Evolutionary conservation across 2,329 filamentous ascomycete genomes (phyloP).

Genomic region (Penicillium sp.): DNA sequence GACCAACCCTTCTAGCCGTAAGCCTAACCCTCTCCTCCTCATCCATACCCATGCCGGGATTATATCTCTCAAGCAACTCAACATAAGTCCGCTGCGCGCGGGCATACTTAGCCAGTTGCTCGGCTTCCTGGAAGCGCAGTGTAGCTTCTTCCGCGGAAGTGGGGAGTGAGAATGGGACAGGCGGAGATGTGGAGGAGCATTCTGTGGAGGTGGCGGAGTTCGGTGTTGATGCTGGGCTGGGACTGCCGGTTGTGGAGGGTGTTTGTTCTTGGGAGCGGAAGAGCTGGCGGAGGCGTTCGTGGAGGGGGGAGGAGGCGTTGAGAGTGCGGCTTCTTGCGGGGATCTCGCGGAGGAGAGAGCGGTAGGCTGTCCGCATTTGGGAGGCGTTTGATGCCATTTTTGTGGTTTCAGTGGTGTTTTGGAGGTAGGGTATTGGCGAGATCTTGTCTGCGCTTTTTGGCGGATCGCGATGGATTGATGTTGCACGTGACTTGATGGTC

Average conservation of each 20-base stretch:
- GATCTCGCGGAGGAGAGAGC: conserved; percentile 83
- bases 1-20: conserved; percentile 82
- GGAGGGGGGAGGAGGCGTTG: conserved; percentile 66
- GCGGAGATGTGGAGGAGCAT: neutral
- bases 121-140: conserved; percentile 54
- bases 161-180: conserved; percentile 15
- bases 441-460: neutral
- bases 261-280: conserved; percentile 50
- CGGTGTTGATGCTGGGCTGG: conserved; percentile 26
- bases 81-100: conserved; percentile 83
- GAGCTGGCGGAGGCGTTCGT: conserved; percentile 65
- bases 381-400: conserved; percentile 29
- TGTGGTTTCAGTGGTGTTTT: neutral
- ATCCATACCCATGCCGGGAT: conserved; percentile 86
- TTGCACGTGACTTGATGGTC: conserved; percentile 7
- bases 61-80: conserved; percentile 84
- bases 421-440: neutral
- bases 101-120: conserved; percentile 78
- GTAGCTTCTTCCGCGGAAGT: conserved; percentile 18
- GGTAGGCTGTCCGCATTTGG: conserved; percentile 74
- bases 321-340: conserved; percentile 62
- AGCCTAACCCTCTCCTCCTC: conserved; percentile 79
- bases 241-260: conserved; percentile 16
- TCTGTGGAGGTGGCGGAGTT: neutral
- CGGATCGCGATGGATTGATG: neutral